These are phyloP conservation scores for Geotrichum aggregatum DNA, from an alignment of 1,139 yeast species.

Conservation along the genomic window DNA sequence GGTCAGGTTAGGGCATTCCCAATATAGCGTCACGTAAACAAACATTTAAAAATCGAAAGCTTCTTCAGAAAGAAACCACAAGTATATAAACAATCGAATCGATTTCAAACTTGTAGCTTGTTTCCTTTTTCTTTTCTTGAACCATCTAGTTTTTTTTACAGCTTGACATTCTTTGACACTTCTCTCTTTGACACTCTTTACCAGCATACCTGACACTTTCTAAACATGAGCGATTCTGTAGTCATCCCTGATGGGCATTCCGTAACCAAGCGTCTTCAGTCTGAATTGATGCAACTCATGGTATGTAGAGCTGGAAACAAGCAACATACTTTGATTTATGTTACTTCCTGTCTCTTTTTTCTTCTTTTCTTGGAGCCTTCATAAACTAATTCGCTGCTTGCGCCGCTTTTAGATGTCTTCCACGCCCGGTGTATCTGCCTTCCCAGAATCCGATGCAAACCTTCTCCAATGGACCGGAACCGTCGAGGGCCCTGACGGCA, in stretches of 20 bases:
- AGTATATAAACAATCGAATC: not conserved
- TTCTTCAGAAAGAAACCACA: too few species aligned
- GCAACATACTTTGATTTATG: not conserved
- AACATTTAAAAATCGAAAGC: too few species aligned
- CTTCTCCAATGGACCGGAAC: constrained; percentile 59
- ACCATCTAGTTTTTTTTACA: too few species aligned
- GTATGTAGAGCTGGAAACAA: constrained; percentile 23
- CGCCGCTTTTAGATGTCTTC: constrained; percentile 40
- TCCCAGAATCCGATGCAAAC: constrained; percentile 51
- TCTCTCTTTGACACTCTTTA: not conserved
- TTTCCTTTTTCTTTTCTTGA: not conserved
- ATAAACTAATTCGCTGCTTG: too few species aligned
- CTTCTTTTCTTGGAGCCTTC: too few species aligned
- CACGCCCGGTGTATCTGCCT: constrained; percentile 51
- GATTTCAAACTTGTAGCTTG: too few species aligned
- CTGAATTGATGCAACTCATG: constrained; percentile 50
- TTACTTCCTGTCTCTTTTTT: not conserved
- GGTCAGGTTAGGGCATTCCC: too few species aligned
- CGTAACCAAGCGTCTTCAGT: constrained; percentile 48
- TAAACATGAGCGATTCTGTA: constrained; percentile 16
- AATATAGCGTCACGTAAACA: too few species aligned
- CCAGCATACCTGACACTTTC: not conserved
- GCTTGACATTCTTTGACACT: not conserved
- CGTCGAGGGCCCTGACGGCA: constrained; percentile 58
- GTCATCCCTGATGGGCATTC: constrained; percentile 41